Evolutionary conservation across 1,284 basidiomycete species (phyloP), one percentile per base, ranked within the genome.

Genomic region (Ceratobasidium papillatum): DNA sequence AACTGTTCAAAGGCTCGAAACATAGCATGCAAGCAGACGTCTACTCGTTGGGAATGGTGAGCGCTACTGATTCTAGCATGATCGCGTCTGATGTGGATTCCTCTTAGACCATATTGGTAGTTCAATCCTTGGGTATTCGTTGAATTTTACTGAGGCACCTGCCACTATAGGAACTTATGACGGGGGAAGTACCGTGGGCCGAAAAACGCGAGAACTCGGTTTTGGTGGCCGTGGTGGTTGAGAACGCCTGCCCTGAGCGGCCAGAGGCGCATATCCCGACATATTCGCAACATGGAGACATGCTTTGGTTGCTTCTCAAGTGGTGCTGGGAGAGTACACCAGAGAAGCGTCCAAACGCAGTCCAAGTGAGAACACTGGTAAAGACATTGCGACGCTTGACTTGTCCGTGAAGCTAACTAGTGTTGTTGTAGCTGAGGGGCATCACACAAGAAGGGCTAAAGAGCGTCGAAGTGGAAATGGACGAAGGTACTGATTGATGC

Each of bases 1-100:
- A 58, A 36, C 30, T 58, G 54, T 32, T 58, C 30, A 32, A 32
- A 36, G 54, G 54, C 12, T 11, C 11, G 30, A 1, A 0, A 9
- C 2, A 7, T 17, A 32, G n/a, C 30, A 19, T 34, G 3, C 19
- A 36, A n/a, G 11, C 54, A 9, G 54, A 58, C 25, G 9, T 58
- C 8, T 58, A 58, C n/a, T n/a, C 54, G 30, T 25, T 58, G 27
- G 54, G 54, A 17, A 58, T 58, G 54, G 54, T 58, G 27, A 58
- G 54, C 17, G 12, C 14, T 5, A 3, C 30, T 30, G 2, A 54
- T 1, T 30, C 30, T 32, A n/a, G 25, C 54, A 27, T 58, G 30
- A n/a, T n/a, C n/a, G n/a, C n/a, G n/a, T n/a, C n/a, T n/a, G n/a
- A n/a, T n/a, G n/a, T n/a, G n/a, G n/a, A n/a, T n/a, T n/a, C n/a